Conservation (phyloP, 306 rosid species). For the Carpinus fangiana region DNA sequence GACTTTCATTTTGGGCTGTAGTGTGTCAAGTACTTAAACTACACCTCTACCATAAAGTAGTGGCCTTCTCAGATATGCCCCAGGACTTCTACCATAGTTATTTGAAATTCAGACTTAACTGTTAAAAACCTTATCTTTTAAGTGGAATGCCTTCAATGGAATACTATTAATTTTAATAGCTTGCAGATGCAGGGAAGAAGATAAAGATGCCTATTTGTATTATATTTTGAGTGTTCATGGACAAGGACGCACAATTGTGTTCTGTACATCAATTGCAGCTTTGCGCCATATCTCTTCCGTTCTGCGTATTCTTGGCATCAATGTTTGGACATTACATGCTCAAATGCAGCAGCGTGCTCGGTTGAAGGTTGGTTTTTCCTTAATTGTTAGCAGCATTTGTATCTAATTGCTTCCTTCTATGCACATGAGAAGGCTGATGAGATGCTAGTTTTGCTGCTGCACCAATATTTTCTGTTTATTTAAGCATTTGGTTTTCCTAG, state of each 20-base stretch:
- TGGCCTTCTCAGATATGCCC: not conserved
- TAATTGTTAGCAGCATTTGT: not conserved
- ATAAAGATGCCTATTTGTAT: slow-evolving; percentile 89
- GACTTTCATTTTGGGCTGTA: not conserved
- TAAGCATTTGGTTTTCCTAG: not conserved
- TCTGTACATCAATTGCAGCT: slow-evolving; percentile 91
- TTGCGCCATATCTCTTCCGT: slow-evolving; percentile 81
- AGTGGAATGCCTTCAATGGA: not conserved
- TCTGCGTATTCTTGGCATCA: slow-evolving; percentile 67
- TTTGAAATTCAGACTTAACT: not conserved
- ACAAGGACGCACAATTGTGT: slow-evolving; percentile 87
- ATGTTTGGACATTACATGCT: slow-evolving; percentile 86
- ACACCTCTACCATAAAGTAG: not conserved
- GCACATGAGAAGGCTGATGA: slow-evolving; percentile 3
- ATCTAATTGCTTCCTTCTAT: slow-evolving; percentile 16
- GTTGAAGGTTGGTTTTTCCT: slow-evolving; percentile 60
- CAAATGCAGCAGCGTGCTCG: slow-evolving; percentile 94
- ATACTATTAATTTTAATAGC: slow-evolving; percentile 28
- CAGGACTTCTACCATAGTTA: not conserved
- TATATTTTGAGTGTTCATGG: slow-evolving; percentile 85
- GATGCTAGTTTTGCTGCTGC: slow-evolving; percentile 9
- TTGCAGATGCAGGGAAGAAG: slow-evolving; percentile 92
- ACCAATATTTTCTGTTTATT: not conserved
- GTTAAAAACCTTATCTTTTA: not conserved
- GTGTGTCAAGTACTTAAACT: not conserved